These are phyloP conservation scores for Fusarium sp. DNA, from an alignment of 2,329 filamentous ascomycete genomes.

Conservation along the genomic window DNA sequence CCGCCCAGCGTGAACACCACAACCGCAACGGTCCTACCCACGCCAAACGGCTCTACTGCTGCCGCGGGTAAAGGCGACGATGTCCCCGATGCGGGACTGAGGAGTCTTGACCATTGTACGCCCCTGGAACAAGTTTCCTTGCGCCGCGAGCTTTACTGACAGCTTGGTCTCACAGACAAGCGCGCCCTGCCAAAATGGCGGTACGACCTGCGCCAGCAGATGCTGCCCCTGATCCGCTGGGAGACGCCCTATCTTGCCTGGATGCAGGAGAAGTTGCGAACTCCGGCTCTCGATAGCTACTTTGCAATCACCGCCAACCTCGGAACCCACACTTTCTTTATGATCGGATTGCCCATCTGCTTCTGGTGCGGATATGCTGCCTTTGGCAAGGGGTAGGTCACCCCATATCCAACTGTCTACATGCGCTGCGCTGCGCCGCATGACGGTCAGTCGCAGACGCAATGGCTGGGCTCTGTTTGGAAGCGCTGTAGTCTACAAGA, in stretches of 20 bases:
- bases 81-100: conserved; percentile 79
- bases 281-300: conserved; percentile 91
- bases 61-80: conserved; percentile 42
- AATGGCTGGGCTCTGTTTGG: not conserved
- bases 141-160: conserved; percentile 27
- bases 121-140: not conserved
- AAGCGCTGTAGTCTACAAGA: not conserved
- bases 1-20: conserved; percentile 38
- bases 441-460: conserved; percentile 1
- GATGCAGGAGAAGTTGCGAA: conserved; percentile 84
- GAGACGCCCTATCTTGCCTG: conserved; percentile 95
- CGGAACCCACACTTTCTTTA: conserved; percentile 98
- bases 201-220: conserved; percentile 83
- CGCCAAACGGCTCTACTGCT: conserved; percentile 18
- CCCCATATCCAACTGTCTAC: conserved; percentile 5
- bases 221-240: conserved; percentile 91
- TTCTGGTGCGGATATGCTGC: conserved; percentile 96
- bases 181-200: conserved; percentile 89
- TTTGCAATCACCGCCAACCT: conserved; percentile 97
- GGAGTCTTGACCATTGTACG: conserved; percentile 83
- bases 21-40: conserved; percentile 26
- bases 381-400: conserved; percentile 86
- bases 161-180: conserved; percentile 72
- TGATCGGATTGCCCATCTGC: conserved; percentile 92
- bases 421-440: conserved; percentile 31